Evolutionary conservation across 2,329 filamentous ascomycete species (phyloP).

Genomic region (Ophiostoma triangulosporum): DNA sequence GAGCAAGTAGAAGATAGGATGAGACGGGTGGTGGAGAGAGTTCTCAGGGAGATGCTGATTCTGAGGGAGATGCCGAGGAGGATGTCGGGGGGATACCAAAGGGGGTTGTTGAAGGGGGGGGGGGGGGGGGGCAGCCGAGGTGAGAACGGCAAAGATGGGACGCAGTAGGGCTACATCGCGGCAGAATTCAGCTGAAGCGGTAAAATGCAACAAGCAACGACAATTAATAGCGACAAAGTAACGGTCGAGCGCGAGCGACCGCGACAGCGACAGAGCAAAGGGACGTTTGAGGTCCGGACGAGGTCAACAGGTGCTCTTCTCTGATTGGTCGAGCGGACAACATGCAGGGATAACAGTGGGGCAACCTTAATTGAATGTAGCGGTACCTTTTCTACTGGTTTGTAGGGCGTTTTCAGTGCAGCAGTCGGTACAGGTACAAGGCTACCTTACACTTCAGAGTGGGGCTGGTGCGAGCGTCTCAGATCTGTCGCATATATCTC

Average conservation of each 20-base stretch:
- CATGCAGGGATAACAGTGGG: constrained; percentile 13
- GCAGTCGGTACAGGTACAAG: neutral
- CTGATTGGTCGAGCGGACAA: constrained; percentile 9
- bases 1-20: neutral
- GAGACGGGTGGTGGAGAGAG: neutral
- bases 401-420: neutral
- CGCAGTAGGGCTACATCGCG: too few relatives aligned
- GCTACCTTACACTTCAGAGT: too few relatives aligned
- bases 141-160: too few relatives aligned
- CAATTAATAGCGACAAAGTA: too few relatives aligned
- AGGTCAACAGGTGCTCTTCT: neutral
- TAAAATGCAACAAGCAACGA: too few relatives aligned
- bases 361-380: neutral
- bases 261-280: neutral
- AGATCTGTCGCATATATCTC: constrained; percentile 24
- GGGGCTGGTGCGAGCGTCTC: constrained; percentile 8
- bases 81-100: neutral
- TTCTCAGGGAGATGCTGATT: too few relatives aligned
- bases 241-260: too few relatives aligned
- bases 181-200: too few relatives aligned
- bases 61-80: neutral
- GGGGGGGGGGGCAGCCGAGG: too few relatives aligned
- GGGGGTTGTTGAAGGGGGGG: too few relatives aligned
- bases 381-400: neutral
- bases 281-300: constrained; percentile 6